Evolutionary conservation across 257 asterid genomes (phyloP), one percentile per base, ranked within the genome.

Genomic region (Solanum pimpinellifolium): DNA sequence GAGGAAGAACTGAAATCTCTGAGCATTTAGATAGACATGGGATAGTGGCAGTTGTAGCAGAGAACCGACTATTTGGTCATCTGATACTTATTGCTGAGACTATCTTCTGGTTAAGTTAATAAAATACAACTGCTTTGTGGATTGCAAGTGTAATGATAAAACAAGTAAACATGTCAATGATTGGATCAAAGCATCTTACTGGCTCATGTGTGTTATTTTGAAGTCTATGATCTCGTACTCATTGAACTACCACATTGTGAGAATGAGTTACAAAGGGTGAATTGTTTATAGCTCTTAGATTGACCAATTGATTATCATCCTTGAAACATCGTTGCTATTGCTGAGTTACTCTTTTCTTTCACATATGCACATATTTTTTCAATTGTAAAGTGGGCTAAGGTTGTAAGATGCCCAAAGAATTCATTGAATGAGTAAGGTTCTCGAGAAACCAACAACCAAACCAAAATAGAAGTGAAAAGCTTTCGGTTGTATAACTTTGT

Each of bases 1-100:
- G 91, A 93, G 99, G 94, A 97, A 97, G 92, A 97, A 97, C 88
- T 94, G 94, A 96, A 91, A 86, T 84, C 82, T 52, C 65, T 60
- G 23, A 88, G 88, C 81, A 13, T 83, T 86, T 49, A 60, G 11
- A 41, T 83, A 69, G 84, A 86, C 86, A 84, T 60, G 87, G 27
- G 37, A 39, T 39, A 46, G 81, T 86, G 85, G 65, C 69, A 86
- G 86, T 77, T 16, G 52, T 66, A 25, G 52, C 86, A 9, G 39
- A 89, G 49, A 9, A 44, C 5, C 12, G 89, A 87, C 81, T 83
- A 46, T 85, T 74, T 68, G 9, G 33, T 74, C 65, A 49, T 86
- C 85, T 86, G 83, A 68, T 42, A n/a, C 84, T 84, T 49, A 83
- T 25, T 56, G 59, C 59, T 21, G 68, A 68, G 33, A 52, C 39